Evolutionary conservation across 345 rosid genomes (phyloP).

Genomic region (Raphanus raphanistrum): DNA sequence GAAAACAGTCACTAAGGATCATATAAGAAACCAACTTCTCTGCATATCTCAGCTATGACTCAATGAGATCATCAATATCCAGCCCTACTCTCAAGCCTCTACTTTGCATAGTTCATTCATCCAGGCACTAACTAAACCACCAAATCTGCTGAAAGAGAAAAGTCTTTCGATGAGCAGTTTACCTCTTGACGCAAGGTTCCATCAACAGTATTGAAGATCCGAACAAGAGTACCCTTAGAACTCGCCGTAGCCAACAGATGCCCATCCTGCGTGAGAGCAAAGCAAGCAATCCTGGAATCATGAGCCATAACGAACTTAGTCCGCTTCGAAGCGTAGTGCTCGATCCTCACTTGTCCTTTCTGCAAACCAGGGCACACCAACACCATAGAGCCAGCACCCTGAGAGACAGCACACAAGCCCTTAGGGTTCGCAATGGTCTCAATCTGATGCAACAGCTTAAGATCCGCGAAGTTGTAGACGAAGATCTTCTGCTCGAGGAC

Average conservation of each 20-base stretch:
- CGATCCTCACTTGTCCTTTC: not conserved
- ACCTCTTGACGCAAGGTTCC: not conserved
- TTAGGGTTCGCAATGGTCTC: not conserved
- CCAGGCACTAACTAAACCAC: not conserved
- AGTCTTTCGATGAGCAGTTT: not conserved
- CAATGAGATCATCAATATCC: not conserved
- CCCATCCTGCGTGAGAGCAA: not conserved
- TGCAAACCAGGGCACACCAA: not conserved
- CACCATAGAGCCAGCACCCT: not conserved
- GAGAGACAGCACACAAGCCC: not conserved
- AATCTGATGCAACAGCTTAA: not conserved
- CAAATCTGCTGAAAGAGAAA: not conserved
- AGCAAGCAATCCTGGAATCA: not conserved
- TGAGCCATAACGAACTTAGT: not conserved
- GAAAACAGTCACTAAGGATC: not conserved
- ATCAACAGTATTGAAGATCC: not conserved
- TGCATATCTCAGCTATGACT: not conserved
- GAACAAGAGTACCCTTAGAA: not conserved
- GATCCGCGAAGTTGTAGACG: not conserved
- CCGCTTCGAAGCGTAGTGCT: not conserved
- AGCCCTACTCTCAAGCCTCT: not conserved
- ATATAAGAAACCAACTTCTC: not conserved
- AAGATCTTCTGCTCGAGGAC: not conserved
- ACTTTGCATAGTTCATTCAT: not conserved
- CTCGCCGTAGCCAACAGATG: not conserved